Evolutionary conservation across 768 basidiomycete genomes (phyloP).

Genomic region (Termitomyces sp.): DNA sequence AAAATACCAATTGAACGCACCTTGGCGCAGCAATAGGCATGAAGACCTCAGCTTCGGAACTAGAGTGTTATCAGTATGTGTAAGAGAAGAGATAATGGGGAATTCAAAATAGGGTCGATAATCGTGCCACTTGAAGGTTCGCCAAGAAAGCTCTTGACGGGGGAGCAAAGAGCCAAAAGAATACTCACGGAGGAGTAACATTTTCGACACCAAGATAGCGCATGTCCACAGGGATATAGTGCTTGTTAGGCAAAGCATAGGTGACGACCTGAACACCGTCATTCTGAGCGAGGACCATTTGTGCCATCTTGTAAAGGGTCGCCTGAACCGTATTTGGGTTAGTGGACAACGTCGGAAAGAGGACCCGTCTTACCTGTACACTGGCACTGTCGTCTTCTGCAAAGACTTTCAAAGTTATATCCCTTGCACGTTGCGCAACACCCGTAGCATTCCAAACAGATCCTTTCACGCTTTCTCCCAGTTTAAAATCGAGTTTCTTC

Average conservation of each 20-base stretch:
- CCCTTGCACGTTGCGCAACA: slow-evolving; percentile 49
- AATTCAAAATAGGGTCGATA: neutral
- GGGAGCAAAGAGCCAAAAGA: neutral
- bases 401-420: slow-evolving; percentile 73
- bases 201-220: slow-evolving; percentile 68
- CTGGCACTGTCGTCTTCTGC: slow-evolving; percentile 87
- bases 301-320: slow-evolving; percentile 86
- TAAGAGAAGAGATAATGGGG: neutral
- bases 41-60: slow-evolving; percentile 81
- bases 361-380: slow-evolving; percentile 60
- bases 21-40: slow-evolving; percentile 82
- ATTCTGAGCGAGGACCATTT: slow-evolving; percentile 66
- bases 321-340: slow-evolving; percentile 44
- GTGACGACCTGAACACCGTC: slow-evolving; percentile 49
- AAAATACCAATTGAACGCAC: slow-evolving; percentile 32
- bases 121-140: neutral
- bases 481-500: slow-evolving; percentile 45
- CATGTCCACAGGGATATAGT: slow-evolving; percentile 89
- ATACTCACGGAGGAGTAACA: slow-evolving; percentile 34
- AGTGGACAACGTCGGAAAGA: neutral
- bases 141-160: neutral
- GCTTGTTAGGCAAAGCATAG: slow-evolving; percentile 89
- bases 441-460: slow-evolving; percentile 53
- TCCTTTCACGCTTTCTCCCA: slow-evolving; percentile 34
- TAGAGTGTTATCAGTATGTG: slow-evolving; percentile 18